phyloP scores from a whole-genome alignment of 805 yeast genomes.

The Candida corydali region DNA sequence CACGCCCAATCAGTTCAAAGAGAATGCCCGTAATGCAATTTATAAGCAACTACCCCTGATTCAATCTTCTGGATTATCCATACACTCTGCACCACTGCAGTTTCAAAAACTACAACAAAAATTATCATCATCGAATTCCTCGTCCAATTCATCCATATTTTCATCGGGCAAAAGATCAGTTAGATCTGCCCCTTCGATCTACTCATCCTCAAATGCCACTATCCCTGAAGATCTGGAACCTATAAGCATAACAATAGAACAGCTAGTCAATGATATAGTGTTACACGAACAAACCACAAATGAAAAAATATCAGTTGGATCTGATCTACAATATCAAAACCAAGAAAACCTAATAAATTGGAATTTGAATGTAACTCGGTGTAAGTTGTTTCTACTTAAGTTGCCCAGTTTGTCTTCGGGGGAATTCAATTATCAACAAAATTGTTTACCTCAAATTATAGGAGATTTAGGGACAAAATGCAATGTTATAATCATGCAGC shows the following conservation, averaged over 20 bases:
- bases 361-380: slow-evolving; percentile 49
- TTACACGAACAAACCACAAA: slow-evolving; percentile 32
- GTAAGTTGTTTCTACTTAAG: slow-evolving; percentile 39
- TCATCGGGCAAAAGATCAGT: slow-evolving; percentile 31
- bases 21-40: slow-evolving; percentile 40
- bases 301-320: slow-evolving; percentile 36
- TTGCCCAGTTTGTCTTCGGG: slow-evolving; percentile 35
- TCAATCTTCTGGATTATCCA: slow-evolving; percentile 24
- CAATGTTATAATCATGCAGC: slow-evolving; percentile 36
- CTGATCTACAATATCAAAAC: slow-evolving; percentile 36
- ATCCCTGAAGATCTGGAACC: slow-evolving; percentile 44
- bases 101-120: slow-evolving; percentile 12
- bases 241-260: slow-evolving; percentile 38
- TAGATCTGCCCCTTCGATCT: slow-evolving; percentile 41
- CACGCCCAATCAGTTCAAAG: slow-evolving; percentile 39
- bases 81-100: slow-evolving; percentile 39
- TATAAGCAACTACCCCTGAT: slow-evolving; percentile 34
- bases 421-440: slow-evolving; percentile 27
- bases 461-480: slow-evolving; percentile 40
- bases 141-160: slow-evolving; percentile 28
- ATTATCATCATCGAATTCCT: slow-evolving; percentile 26
- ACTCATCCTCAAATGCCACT: slow-evolving; percentile 39
- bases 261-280: slow-evolving; percentile 38
- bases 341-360: slow-evolving; percentile 45
- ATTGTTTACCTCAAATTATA: slow-evolving; percentile 34